Percentiles rank a stretch among this genome's conserved stretches.
phyloP scores from a whole-genome alignment of 192 early-diverging fungal genomes.

The Tieghemiomyces parasiticus region DNA sequence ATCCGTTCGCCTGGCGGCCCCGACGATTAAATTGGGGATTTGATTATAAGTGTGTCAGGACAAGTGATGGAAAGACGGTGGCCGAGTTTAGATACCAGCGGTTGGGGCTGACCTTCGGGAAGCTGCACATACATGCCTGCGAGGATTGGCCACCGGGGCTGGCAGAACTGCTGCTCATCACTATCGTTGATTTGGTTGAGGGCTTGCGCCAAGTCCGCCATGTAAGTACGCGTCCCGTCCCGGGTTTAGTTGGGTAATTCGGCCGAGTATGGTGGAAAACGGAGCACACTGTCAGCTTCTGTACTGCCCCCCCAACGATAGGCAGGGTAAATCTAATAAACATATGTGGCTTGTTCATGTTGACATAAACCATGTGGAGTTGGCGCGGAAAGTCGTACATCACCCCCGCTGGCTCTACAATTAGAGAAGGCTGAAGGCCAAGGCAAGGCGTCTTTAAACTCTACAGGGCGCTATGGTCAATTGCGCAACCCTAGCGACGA shows the following conservation, averaged over 20 bases:
- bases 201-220: not conserved
- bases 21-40: not conserved
- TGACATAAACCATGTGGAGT: too few species aligned
- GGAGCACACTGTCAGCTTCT: not conserved
- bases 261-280: not conserved
- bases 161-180: not conserved
- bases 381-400: too few species aligned
- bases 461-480: too few species aligned
- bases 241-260: not conserved
- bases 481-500: too few species aligned
- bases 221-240: not conserved
- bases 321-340: too few species aligned
- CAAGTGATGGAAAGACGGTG: not conserved
- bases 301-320: not conserved
- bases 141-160: not conserved
- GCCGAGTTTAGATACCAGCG: not conserved
- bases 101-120: not conserved
- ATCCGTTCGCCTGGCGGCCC: not conserved
- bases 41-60: not conserved
- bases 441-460: too few species aligned
- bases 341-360: too few species aligned
- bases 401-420: too few species aligned
- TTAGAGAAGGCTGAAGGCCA: too few species aligned
- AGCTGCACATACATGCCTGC: not conserved
- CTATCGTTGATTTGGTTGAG: not conserved